Evolutionary conservation across 2,329 filamentous ascomycete genomes (phyloP).

Genomic region (Neonectria neomacrospora): DNA sequence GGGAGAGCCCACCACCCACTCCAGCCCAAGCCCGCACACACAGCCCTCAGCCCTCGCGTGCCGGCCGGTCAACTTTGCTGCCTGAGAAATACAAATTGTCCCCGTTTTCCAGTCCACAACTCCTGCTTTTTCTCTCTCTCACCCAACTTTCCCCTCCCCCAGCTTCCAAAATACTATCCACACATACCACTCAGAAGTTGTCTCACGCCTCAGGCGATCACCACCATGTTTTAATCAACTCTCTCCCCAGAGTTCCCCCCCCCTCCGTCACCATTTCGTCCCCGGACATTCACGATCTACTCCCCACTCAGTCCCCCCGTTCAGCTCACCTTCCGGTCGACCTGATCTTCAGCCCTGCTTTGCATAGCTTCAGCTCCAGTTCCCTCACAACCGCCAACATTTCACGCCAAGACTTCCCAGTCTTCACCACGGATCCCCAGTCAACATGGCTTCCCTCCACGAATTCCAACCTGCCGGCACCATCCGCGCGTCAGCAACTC

Average conservation of each 20-base stretch:
- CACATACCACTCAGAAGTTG: slow-evolving; percentile 48
- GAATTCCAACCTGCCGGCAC: slow-evolving; percentile 71
- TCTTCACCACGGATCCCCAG: slow-evolving; percentile 86
- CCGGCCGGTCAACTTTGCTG: slow-evolving; percentile 48
- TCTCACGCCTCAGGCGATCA: slow-evolving; percentile 52
- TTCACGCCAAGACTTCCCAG: slow-evolving; percentile 73
- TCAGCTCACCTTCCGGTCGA: slow-evolving; percentile 69
- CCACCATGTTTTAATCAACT: slow-evolving; percentile 70
- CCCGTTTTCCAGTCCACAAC: slow-evolving; percentile 42
- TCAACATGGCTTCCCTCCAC: slow-evolving; percentile 84
- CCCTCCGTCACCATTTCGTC: slow-evolving; percentile 66
- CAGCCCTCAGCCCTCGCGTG: slow-evolving; percentile 37
- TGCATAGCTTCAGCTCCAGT: slow-evolving; percentile 67
- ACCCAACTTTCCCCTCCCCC: slow-evolving; percentile 46
- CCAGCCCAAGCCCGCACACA: slow-evolving; percentile 27
- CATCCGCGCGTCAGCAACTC: slow-evolving; percentile 67
- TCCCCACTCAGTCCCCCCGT: slow-evolving; percentile 60
- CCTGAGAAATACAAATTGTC: slow-evolving; percentile 60
- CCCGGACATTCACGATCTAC: slow-evolving; percentile 51
- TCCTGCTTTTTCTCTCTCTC: slow-evolving; percentile 48
- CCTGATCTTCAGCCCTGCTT: slow-evolving; percentile 75
- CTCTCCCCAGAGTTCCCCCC: slow-evolving; percentile 51
- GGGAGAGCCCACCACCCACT: background rate
- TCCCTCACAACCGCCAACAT: slow-evolving; percentile 68
- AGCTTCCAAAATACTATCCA: slow-evolving; percentile 40